Base-by-base conservation (phyloP, 2,329 filamentous ascomycete genomes). In the Diplodia corticola region DNA sequence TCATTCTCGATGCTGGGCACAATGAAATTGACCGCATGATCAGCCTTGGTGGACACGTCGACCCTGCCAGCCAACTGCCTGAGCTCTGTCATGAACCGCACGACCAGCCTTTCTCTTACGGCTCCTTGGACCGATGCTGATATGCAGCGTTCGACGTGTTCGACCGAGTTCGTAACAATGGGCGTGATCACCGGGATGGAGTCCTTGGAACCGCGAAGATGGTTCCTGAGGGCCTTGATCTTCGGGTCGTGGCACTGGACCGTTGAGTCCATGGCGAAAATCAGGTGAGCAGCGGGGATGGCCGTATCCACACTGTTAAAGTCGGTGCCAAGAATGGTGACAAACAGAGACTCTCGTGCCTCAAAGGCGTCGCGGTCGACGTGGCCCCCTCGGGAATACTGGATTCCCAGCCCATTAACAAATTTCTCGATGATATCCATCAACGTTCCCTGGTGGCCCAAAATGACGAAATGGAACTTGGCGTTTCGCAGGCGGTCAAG, bases 61-160 rank as follows among this genome's bases (percentile, higher is more conserved):
- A 78, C 69, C 69, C 64, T 77, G 54, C 68, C 77, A 68, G 68
- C 79, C 69, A 74, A 76, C 67, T 48, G 73, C 9, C 71, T 70
- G 10, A 78, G 69, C 54, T 78, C 73, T 2, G 73, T 70, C 13
- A 79, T 69, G n/a, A 75, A 76, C 20, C 74, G 75, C 1, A 82
- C 59, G 2, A 80, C 73, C 3, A 78, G 75, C 37, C 76, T 74
- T 20, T 79, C 20, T 66, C 65, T 12, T 69, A n/a, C 5, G 68
- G 69, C 10, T 9, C 54, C 64, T 44, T 53, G 28, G 24, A 63
- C n/a, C 13, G 48, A 48, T 10, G 55, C 26, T 35, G 54, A n/a
- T 5, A 82, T 66, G 59, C 78, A 81, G 10, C 74, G 74, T 64
- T 81, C 76, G 57, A 82, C 76, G 68, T 83, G 81, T 64, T 81